Evolutionary conservation across 805 yeast genomes (phyloP).

Genomic region (Ogataea sp.): DNA sequence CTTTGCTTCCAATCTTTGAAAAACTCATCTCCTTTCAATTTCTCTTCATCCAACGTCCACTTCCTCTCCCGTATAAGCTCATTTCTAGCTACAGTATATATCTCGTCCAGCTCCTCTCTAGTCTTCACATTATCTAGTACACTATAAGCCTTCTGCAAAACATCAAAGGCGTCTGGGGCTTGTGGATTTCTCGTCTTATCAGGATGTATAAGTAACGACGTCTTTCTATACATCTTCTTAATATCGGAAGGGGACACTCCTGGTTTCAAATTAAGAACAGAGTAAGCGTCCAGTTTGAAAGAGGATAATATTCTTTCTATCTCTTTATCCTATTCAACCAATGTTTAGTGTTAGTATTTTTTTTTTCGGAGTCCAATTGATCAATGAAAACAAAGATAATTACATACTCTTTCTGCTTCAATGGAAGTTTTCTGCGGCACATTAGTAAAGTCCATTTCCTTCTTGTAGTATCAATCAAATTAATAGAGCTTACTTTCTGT

Average conservation of each 20-base stretch:
- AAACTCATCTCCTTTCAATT: slow-evolving; percentile 27
- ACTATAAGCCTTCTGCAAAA: slow-evolving; percentile 46
- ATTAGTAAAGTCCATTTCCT: too few species aligned
- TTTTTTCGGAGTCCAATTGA: too few species aligned
- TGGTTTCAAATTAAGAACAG: slow-evolving; percentile 40
- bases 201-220: slow-evolving; percentile 61
- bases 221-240: slow-evolving; percentile 43
- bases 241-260: slow-evolving; percentile 32
- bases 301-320: slow-evolving; percentile 44
- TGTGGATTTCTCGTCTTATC: slow-evolving; percentile 47
- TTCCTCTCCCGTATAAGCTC: slow-evolving; percentile 27
- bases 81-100: slow-evolving; percentile 35
- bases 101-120: slow-evolving; percentile 33
- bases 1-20: slow-evolving; percentile 31
- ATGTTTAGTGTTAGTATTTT: too few species aligned
- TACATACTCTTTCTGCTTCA: too few species aligned
- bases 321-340: slow-evolving; percentile 48
- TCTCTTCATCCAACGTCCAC: slow-evolving; percentile 29
- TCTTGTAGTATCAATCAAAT: too few species aligned
- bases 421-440: too few species aligned
- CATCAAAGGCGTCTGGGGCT: slow-evolving; percentile 61
- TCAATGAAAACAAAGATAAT: too few species aligned
- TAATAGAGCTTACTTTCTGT: too few species aligned
- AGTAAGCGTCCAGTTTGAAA: slow-evolving; percentile 44
- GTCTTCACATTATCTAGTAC: slow-evolving; percentile 28